Evolutionary conservation across 495 filamentous ascomycete species (phyloP).

Genomic region (Penicillium crystallinum): DNA sequence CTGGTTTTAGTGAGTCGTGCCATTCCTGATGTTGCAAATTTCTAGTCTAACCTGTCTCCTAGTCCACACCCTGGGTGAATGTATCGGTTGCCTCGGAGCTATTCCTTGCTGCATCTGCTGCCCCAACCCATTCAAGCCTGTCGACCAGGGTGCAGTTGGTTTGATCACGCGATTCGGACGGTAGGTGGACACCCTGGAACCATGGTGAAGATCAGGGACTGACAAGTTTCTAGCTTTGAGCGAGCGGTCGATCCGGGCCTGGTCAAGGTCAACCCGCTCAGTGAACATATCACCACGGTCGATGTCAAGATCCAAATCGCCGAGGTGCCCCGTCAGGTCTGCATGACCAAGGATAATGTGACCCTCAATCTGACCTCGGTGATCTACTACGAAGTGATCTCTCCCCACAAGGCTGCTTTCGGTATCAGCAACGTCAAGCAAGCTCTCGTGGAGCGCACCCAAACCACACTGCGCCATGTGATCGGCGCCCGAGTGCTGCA

Average conservation of each 20-base stretch:
- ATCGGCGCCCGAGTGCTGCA: slow-evolving; percentile 94
- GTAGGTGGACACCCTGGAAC: slow-evolving; percentile 18
- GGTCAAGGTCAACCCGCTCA: slow-evolving; percentile 96
- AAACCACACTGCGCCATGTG: slow-evolving; percentile 96
- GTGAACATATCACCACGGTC: slow-evolving; percentile 81
- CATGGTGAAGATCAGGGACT: not conserved
- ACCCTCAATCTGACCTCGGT: slow-evolving; percentile 89
- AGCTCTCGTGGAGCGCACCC: slow-evolving; percentile 93
- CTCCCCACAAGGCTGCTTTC: slow-evolving; percentile 95
- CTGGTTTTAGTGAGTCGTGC: slow-evolving; percentile 65
- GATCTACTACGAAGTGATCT: slow-evolving; percentile 98
- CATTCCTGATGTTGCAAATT: not conserved
- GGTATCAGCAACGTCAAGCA: slow-evolving; percentile 92
- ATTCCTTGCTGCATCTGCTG: slow-evolving; percentile 89
- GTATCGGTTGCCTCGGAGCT: slow-evolving; percentile 76
- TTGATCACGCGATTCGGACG: slow-evolving; percentile 93
- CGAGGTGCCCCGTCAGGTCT: slow-evolving; percentile 92
- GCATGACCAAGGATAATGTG: slow-evolving; percentile 99
- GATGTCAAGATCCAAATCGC: slow-evolving; percentile 99
- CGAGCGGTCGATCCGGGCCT: slow-evolving; percentile 95
- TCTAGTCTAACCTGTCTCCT: not conserved
- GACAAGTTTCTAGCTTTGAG: slow-evolving; percentile 56
- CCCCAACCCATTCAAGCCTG: slow-evolving; percentile 96
- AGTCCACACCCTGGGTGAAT: slow-evolving; percentile 72
- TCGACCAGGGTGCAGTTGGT: slow-evolving; percentile 87